Evolutionary conservation across 73 alveolate species (phyloP).

Genomic region (Blepharisma japonicum): DNA sequence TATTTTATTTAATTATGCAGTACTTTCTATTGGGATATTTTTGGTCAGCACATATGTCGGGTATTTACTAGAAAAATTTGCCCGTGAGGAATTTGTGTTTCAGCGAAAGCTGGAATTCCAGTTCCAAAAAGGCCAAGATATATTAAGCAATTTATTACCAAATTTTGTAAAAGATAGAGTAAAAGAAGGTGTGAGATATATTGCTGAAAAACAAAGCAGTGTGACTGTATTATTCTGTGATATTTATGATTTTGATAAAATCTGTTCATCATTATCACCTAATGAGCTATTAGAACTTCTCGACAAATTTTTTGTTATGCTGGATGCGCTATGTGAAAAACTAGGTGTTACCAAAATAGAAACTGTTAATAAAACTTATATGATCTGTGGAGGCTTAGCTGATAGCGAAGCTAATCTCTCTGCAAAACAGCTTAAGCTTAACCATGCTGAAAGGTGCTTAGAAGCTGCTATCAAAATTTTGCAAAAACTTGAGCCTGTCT

Average conservation of each 20-base stretch:
- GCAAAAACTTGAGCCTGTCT: slow-evolving; percentile 7
- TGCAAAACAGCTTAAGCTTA: neutral
- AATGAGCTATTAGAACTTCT: slow-evolving; percentile 57
- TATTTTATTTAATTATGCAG: slow-evolving; percentile 14
- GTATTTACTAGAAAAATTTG: slow-evolving; percentile 32
- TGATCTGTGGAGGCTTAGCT: slow-evolving; percentile 88
- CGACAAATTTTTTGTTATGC: slow-evolving; percentile 51
- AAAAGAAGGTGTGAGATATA: slow-evolving; percentile 51
- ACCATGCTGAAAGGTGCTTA: slow-evolving; percentile 14
- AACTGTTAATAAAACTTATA: slow-evolving; percentile 84
- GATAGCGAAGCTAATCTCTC: slow-evolving; percentile 46
- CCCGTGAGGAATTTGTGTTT: slow-evolving; percentile 12
- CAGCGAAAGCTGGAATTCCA: slow-evolving; percentile 13
- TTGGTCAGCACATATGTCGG: slow-evolving; percentile 3
- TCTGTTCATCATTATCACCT: slow-evolving; percentile 46
- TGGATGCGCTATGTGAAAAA: slow-evolving; percentile 55
- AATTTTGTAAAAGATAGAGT: slow-evolving; percentile 62
- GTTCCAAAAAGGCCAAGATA: slow-evolving; percentile 30
- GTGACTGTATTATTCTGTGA: slow-evolving; percentile 64
- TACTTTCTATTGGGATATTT: neutral
- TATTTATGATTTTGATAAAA: slow-evolving; percentile 54
- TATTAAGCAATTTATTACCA: slow-evolving; percentile 56
- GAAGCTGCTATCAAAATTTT: slow-evolving; percentile 16
- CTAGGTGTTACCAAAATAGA: slow-evolving; percentile 64
- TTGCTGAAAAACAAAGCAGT: slow-evolving; percentile 62